phyloP scores from a whole-genome alignment of 1,284 basidiomycete species.

The Exobasidium cylindrosporum region DNA sequence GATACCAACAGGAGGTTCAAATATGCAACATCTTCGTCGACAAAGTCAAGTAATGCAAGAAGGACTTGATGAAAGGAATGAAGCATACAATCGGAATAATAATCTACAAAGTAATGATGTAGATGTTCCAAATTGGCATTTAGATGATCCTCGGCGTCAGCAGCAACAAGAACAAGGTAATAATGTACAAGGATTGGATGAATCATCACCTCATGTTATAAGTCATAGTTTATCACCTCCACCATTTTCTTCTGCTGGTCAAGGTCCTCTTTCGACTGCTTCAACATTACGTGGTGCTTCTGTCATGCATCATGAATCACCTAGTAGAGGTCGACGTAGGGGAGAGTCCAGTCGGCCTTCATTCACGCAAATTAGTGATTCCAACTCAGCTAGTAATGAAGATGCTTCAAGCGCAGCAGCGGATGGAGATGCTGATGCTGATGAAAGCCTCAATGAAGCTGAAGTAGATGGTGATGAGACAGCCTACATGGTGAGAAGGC shows the following conservation, averaged over 20 bases:
- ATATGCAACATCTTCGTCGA: background rate
- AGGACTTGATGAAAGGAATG: background rate
- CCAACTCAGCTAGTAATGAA: background rate
- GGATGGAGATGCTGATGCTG: conserved; percentile 17
- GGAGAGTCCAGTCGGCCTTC: conserved; percentile 3
- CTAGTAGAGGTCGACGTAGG: background rate
- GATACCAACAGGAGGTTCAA: background rate
- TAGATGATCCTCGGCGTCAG: background rate
- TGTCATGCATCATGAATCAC: background rate
- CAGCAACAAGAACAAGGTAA: background rate
- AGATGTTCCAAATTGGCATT: conserved; percentile 7
- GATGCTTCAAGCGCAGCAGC: conserved; percentile 10
- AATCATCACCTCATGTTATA: background rate
- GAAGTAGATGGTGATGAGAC: conserved; percentile 24
- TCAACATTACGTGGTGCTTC: background rate
- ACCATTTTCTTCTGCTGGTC: conserved; percentile 9
- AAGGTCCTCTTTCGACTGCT: conserved; percentile 3
- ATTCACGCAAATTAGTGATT: conserved; percentile 3
- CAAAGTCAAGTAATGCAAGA: background rate
- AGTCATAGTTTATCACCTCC: conserved; percentile 3
- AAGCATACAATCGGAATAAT: background rate
- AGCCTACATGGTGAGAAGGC: conserved; percentile 10
- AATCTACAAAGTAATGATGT: conserved; percentile 4
- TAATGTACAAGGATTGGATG: background rate
- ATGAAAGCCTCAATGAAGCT: conserved; percentile 11